Conservation (phyloP, 1,284 basidiomycete genomes). For the Trichosporon asahii region DNA sequence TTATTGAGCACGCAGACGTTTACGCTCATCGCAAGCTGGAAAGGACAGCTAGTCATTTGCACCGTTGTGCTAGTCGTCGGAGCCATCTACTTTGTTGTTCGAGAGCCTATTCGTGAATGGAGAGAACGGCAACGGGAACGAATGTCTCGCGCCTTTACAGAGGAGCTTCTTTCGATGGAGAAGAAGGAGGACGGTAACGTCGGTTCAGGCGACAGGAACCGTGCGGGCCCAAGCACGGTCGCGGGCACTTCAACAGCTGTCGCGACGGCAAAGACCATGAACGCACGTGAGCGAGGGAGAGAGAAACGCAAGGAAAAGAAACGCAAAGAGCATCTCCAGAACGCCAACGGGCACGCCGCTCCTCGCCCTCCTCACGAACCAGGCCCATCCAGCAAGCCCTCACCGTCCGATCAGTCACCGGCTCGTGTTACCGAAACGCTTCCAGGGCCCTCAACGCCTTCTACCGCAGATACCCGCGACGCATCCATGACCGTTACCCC, state of each 20-base stretch:
- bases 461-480: not conserved
- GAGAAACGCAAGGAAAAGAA: constrained; percentile 39
- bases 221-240: constrained; percentile 13
- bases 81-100: constrained; percentile 42
- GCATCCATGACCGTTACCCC: not conserved
- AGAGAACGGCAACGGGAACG: constrained; percentile 30
- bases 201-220: constrained; percentile 15
- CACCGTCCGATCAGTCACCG: not conserved
- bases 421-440: not conserved
- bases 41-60: constrained; percentile 48
- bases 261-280: constrained; percentile 14
- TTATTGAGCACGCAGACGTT: constrained; percentile 39
- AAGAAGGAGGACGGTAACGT: not conserved
- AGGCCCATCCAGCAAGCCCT: not conserved
- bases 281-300: constrained; percentile 32
- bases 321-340: constrained; percentile 10
- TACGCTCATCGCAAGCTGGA: constrained; percentile 46
- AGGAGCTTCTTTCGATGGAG: constrained; percentile 34
- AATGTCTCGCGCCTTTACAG: constrained; percentile 28
- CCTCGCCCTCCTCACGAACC: not conserved
- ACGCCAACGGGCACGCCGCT: not conserved
- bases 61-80: constrained; percentile 42
- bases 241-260: constrained; percentile 13
- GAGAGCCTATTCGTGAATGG: constrained; percentile 34
- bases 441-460: not conserved